Conservation (phyloP, 2,329 filamentous ascomycete species). For the Penicillium sp. region DNA sequence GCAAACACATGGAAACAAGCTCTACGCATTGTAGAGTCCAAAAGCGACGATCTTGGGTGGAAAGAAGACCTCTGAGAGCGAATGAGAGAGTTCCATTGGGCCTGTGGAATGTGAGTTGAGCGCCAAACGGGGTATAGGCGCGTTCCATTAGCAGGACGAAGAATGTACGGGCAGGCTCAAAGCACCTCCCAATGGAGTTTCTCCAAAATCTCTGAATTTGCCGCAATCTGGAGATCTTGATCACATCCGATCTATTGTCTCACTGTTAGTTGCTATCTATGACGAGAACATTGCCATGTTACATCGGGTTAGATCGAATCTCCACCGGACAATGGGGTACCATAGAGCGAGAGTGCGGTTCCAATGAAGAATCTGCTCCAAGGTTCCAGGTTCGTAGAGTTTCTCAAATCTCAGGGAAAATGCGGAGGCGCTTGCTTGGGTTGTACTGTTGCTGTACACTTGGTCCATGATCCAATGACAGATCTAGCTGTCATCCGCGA, state of each 20-base stretch:
- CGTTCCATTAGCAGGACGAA: conserved; percentile 1
- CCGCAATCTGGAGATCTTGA: background rate
- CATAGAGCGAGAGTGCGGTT: background rate
- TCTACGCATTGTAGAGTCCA: background rate
- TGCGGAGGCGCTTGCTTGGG: background rate
- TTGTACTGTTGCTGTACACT: background rate
- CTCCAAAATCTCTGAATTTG: background rate
- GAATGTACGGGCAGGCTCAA: conserved; percentile 3
- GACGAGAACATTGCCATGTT: conserved; percentile 10
- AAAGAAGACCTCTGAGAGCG: background rate
- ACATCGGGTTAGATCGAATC: background rate
- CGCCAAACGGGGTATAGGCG: background rate
- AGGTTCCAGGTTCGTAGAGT: background rate
- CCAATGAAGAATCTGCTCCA: background rate
- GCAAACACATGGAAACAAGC: background rate
- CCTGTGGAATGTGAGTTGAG: conserved; percentile 7
- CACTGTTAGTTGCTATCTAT: conserved; percentile 10
- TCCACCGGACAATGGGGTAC: background rate
- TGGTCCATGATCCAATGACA: background rate
- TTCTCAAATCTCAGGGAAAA: background rate
- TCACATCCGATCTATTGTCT: background rate
- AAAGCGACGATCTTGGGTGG: background rate
- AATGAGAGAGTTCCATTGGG: background rate
- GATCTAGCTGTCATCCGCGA: conserved; percentile 22
- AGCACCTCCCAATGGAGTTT: background rate